Evolutionary conservation across 2,329 filamentous ascomycete genomes (phyloP).

Genomic region (Diaporthe destruens): DNA sequence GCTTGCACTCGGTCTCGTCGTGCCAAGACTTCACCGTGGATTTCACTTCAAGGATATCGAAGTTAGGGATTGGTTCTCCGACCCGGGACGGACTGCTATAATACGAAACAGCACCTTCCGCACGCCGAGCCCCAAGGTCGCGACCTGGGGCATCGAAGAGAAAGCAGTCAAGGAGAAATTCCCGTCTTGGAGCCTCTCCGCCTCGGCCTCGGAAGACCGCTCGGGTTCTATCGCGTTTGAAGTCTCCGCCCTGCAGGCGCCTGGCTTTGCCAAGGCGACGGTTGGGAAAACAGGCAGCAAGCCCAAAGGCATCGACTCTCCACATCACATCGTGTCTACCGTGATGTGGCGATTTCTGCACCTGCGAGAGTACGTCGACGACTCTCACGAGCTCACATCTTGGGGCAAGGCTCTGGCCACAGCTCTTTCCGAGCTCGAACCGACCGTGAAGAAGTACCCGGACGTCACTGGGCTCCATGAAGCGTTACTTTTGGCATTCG

Average conservation of each 20-base stretch:
- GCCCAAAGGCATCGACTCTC: constrained; percentile 70
- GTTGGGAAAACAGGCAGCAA: constrained; percentile 65
- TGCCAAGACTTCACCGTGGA: constrained; percentile 84
- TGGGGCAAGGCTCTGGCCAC: constrained; percentile 87
- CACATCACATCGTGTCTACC: constrained; percentile 78
- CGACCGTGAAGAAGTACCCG: constrained; percentile 60
- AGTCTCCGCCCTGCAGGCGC: constrained; percentile 76
- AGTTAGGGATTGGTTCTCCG: constrained; percentile 87
- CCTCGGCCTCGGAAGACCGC: constrained; percentile 48
- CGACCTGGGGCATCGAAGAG: constrained; percentile 81
- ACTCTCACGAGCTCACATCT: constrained; percentile 80
- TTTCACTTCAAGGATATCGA: constrained; percentile 84
- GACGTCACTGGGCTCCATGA: constrained; percentile 73
- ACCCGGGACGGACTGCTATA: constrained; percentile 73
- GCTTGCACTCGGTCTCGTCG: constrained; percentile 81
- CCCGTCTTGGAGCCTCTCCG: constrained; percentile 46
- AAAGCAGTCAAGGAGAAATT: constrained; percentile 63
- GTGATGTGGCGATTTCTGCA: constrained; percentile 91
- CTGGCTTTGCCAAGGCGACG: constrained; percentile 77
- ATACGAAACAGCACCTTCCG: constrained; percentile 62
- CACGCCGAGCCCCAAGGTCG: constrained; percentile 61
- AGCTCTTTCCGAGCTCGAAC: constrained; percentile 73
- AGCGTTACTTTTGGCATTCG: constrained; percentile 84
- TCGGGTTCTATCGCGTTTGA: constrained; percentile 68
- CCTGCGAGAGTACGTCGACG: constrained; percentile 85